A percentile compares a stretch with the other conserved stretches of the same genome.
Evolutionary conservation across 2,329 filamentous ascomycete species (phyloP).

Genomic region (Elsinoe perseae): DNA sequence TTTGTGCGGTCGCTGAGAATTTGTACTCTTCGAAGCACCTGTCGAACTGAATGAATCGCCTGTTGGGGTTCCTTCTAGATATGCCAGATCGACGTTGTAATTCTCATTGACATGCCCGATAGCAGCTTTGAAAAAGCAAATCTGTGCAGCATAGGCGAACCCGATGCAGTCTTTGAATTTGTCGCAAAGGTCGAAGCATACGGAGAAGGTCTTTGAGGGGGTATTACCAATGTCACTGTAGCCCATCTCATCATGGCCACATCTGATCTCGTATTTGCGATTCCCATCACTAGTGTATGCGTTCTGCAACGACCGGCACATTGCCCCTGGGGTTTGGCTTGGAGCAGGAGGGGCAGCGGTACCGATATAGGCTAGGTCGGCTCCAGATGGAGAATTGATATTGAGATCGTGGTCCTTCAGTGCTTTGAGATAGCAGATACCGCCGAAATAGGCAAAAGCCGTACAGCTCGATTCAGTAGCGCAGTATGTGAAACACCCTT

Average conservation of each 20-base stretch:
- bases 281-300: background rate
- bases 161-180: slow-evolving; percentile 11
- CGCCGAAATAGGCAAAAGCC: slow-evolving; percentile 11
- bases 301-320: background rate
- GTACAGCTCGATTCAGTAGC: background rate
- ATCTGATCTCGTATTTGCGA: slow-evolving; percentile 6
- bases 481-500: slow-evolving; percentile 9
- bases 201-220: slow-evolving; percentile 1
- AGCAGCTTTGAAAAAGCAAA: slow-evolving; percentile 11
- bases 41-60: too few relatives aligned
- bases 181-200: slow-evolving; percentile 13
- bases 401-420: background rate
- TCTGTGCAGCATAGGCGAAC: slow-evolving; percentile 10
- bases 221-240: slow-evolving; percentile 8
- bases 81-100: slow-evolving; percentile 12
- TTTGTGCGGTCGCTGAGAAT: background rate
- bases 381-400: slow-evolving; percentile 1
- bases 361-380: slow-evolving; percentile 8
- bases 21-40: background rate
- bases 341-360: background rate
- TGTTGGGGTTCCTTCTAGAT: background rate
- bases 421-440: slow-evolving; percentile 13
- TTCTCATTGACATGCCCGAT: slow-evolving; percentile 11
- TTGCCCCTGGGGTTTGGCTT: background rate
- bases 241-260: slow-evolving; percentile 13